Evolutionary conservation across 139 green algal genomes (phyloP).

Genomic region (Coccomyxa sp.): DNA sequence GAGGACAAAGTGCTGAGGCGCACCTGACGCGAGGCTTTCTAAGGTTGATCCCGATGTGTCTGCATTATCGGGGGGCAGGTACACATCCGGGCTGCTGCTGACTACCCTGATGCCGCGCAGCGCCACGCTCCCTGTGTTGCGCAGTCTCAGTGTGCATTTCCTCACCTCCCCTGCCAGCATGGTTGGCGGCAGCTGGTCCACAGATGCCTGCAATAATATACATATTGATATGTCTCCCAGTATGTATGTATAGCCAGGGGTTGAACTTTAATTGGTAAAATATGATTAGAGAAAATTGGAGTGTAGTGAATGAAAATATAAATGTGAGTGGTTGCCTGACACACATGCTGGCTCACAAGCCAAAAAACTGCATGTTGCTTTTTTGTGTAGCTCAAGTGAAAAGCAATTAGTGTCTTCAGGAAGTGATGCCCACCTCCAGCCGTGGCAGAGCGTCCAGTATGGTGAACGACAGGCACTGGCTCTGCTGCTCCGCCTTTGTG

Average conservation of each 20-base stretch:
- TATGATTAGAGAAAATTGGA: no score
- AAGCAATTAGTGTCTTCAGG: not conserved
- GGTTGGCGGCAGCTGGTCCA: conserved; percentile 18
- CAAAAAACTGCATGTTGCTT: not conserved
- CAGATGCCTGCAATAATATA: not conserved
- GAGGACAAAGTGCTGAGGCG: not conserved
- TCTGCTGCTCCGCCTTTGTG: conserved; percentile 13
- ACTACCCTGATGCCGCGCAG: conserved; percentile 27
- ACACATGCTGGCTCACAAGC: not conserved
- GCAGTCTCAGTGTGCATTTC: conserved; percentile 22
- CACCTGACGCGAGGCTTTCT: not conserved
- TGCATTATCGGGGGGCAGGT: not conserved
- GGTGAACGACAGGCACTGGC: conserved; percentile 42
- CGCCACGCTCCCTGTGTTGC: conserved; percentile 31
- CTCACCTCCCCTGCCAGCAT: conserved; percentile 40
- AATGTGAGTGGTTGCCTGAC: not conserved
- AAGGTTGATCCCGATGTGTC: conserved; percentile 2
- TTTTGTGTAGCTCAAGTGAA: no score
- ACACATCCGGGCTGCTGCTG: conserved; percentile 5
- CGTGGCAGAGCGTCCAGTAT: conserved; percentile 59
- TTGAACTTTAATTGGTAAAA: not conserved
- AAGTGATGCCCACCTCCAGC: conserved; percentile 35
- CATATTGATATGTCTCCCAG: not conserved
- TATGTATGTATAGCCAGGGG: not conserved
- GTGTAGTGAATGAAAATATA: not conserved